A percentile compares a stretch with the other conserved stretches of the same genome.
Evolutionary conservation across 2,329 filamentous ascomycete species (phyloP).

Genomic region (Trichoderma cornu-damae): DNA sequence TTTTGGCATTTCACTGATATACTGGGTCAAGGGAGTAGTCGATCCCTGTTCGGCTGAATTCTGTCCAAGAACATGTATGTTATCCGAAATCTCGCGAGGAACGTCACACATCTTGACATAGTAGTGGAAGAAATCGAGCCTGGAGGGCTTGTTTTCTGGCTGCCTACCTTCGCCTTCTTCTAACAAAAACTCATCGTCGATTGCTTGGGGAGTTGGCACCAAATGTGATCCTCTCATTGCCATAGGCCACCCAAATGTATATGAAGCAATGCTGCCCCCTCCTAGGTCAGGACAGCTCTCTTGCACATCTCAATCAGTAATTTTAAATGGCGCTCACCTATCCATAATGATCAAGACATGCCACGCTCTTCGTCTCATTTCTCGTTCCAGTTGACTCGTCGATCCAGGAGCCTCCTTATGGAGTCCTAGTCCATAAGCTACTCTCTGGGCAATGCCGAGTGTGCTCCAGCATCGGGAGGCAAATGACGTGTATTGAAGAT

Average conservation of each 20-base stretch:
- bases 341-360: background rate
- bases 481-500: constrained; percentile 9
- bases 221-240: background rate
- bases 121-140: background rate
- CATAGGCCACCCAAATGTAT: constrained; percentile 6
- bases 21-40: background rate
- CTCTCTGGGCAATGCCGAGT: constrained; percentile 7
- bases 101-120: constrained; percentile 1
- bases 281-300: background rate
- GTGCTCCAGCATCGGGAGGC: constrained; percentile 13
- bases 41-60: background rate
- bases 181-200: constrained; percentile 1
- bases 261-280: constrained; percentile 1
- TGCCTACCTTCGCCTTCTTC: background rate
- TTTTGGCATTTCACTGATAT: constrained; percentile 9
- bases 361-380: constrained; percentile 12
- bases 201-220: background rate
- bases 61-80: background rate
- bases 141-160: background rate
- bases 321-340: background rate
- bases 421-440: constrained; percentile 4
- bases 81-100: background rate
- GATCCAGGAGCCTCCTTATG: background rate
- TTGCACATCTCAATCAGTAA: background rate
- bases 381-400: constrained; percentile 1